phyloP scores from a whole-genome alignment of 73 alveolate genomes.

The Uronychia binucleata region DNA sequence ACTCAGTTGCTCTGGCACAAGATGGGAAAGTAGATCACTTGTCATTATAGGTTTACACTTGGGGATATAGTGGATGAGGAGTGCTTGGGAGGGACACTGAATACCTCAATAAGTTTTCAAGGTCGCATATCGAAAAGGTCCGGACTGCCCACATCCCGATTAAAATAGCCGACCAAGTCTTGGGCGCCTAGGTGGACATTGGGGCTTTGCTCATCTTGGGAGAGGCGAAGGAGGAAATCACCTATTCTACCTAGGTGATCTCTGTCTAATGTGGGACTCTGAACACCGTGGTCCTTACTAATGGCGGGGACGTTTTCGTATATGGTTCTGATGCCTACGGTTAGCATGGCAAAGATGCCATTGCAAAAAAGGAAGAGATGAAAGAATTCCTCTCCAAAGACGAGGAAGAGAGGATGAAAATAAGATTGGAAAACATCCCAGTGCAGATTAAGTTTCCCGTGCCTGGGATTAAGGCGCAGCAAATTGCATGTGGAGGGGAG shows the following conservation, averaged over 20 bases:
- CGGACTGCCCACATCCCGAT: neutral
- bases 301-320: constrained; percentile 55
- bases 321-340: constrained; percentile 8
- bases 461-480: neutral
- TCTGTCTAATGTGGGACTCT: constrained; percentile 24
- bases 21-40: constrained; percentile 23
- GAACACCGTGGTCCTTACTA: constrained; percentile 37
- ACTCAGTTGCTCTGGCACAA: constrained; percentile 22
- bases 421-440: neutral
- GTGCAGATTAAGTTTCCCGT: constrained; percentile 24
- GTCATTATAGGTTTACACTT: constrained; percentile 11
- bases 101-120: neutral
- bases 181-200: neutral
- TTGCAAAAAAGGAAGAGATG: constrained; percentile 1
- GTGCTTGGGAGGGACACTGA: constrained; percentile 41
- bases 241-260: neutral
- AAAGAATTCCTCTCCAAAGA: neutral
- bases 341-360: neutral
- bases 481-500: constrained; percentile 59
- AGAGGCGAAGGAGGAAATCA: neutral
- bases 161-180: neutral
- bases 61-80: constrained; percentile 62
- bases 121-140: neutral
- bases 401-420: neutral
- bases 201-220: neutral